Percentiles rank a stretch among this genome's conserved stretches.
Conservation (phyloP, 257 asterid species). For the Nemophila menziesii region DNA sequence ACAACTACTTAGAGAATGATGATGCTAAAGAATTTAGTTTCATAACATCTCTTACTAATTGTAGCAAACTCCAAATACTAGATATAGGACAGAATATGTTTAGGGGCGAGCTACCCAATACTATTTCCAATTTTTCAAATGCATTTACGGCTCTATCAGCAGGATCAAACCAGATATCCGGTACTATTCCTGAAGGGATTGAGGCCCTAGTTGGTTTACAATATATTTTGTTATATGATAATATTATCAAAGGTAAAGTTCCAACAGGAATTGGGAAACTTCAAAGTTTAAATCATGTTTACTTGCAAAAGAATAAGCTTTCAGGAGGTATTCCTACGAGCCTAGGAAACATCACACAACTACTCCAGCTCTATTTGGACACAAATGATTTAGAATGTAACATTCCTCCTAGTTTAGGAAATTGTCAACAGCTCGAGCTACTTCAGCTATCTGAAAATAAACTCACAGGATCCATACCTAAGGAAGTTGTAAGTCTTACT, state of each 20-base stretch:
- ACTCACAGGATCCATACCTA: conserved; percentile 4
- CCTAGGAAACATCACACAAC: not conserved
- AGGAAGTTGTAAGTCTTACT: not conserved
- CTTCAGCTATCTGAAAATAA: conserved; percentile 5
- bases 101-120: not conserved
- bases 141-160: conserved; percentile 1
- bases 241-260: conserved; percentile 3
- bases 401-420: conserved; percentile 1
- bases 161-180: conserved; percentile 1
- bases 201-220: not conserved
- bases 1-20: not conserved
- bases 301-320: not conserved
- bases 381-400: not conserved
- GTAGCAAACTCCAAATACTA: conserved; percentile 1
- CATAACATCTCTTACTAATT: conserved; percentile 4
- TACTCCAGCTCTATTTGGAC: conserved; percentile 3
- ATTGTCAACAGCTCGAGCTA: not conserved
- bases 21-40: not conserved
- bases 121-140: conserved; percentile 6
- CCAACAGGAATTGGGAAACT: conserved; percentile 4
- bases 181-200: not conserved
- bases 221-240: not conserved
- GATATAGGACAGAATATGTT: not conserved
- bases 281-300: not conserved
- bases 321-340: conserved; percentile 5